A percentile compares a stretch with the other conserved stretches of the same genome.
phyloP scores from a whole-genome alignment of 1,139 yeast species.

The Candida sanyaensis region DNA sequence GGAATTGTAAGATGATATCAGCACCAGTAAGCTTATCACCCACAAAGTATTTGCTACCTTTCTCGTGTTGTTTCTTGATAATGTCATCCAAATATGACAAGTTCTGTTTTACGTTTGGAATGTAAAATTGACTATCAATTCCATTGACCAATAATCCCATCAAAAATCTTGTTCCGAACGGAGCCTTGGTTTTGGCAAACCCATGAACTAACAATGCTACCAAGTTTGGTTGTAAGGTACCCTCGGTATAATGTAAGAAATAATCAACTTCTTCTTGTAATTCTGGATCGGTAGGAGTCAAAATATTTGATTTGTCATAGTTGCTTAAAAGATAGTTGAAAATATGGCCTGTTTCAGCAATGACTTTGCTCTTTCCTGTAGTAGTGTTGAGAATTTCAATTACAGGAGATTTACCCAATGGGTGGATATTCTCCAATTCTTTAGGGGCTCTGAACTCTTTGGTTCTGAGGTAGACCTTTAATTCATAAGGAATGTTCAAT shows the following conservation, averaged over 20 bases:
- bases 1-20: constrained; percentile 41
- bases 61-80: constrained; percentile 27
- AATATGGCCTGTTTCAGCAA: constrained; percentile 45
- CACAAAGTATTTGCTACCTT: constrained; percentile 31
- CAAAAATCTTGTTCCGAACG: constrained; percentile 29
- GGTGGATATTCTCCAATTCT: constrained; percentile 35
- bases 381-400: constrained; percentile 28
- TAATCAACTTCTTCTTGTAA: constrained; percentile 33
- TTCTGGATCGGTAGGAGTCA: constrained; percentile 25
- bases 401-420: constrained; percentile 45
- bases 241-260: constrained; percentile 43
- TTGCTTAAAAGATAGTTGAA: constrained; percentile 30
- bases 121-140: constrained; percentile 30
- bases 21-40: constrained; percentile 41
- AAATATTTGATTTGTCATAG: constrained; percentile 28
- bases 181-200: constrained; percentile 30
- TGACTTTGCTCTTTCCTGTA: constrained; percentile 10
- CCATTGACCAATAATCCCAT: constrained; percentile 24
- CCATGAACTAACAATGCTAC: constrained; percentile 32
- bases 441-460: constrained; percentile 35
- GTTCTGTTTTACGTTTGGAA: constrained; percentile 25
- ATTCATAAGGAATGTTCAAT: constrained; percentile 35
- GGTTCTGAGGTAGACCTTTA: constrained; percentile 32
- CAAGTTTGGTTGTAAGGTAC: constrained; percentile 35
- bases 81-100: constrained; percentile 33